phyloP scores from a whole-genome alignment of 1,139 yeast species.

The Zhuliangozyma blackwelliae region DNA sequence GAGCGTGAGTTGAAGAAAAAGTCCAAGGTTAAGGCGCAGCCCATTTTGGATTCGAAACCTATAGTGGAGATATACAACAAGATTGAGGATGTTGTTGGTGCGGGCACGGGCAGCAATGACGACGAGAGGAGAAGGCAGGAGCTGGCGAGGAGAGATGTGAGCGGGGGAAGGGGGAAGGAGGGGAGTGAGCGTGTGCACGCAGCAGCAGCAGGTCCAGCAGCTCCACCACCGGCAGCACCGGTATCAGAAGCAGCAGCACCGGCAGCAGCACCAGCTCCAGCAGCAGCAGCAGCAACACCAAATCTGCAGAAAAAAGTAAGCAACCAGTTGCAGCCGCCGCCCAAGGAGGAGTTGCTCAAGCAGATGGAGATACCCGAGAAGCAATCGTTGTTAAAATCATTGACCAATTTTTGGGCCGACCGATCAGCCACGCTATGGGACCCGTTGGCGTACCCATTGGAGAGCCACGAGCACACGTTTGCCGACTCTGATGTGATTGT shows the following conservation, averaged over 20 bases:
- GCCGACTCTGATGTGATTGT: conserved; percentile 93
- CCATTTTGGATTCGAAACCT: conserved; percentile 76
- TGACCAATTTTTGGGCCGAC: conserved; percentile 96
- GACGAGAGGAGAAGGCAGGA: conserved; percentile 12
- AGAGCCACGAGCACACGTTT: conserved; percentile 81
- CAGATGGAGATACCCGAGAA: conserved; percentile 46
- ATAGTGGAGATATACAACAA: conserved; percentile 88
- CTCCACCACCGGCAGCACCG: neutral
- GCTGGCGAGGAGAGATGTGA: conserved; percentile 13
- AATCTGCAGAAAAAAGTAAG: neutral
- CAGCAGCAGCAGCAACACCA: neutral
- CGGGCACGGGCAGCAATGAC: conserved; percentile 21
- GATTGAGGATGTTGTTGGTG: conserved; percentile 77
- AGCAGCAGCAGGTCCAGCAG: neutral
- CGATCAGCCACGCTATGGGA: conserved; percentile 95
- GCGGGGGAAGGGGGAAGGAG: conserved; percentile 6
- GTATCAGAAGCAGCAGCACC: neutral
- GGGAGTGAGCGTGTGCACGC: conserved; percentile 1
- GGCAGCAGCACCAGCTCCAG: neutral
- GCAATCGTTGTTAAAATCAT: conserved; percentile 72
- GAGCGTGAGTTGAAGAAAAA: conserved; percentile 67
- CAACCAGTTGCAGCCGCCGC: neutral
- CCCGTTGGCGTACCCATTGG: conserved; percentile 80
- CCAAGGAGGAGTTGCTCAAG: conserved; percentile 1
- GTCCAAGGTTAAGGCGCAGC: conserved; percentile 67